phyloP scores from a whole-genome alignment of 73 alveolate genomes.

The Symbiodinium pilosum region DNA sequence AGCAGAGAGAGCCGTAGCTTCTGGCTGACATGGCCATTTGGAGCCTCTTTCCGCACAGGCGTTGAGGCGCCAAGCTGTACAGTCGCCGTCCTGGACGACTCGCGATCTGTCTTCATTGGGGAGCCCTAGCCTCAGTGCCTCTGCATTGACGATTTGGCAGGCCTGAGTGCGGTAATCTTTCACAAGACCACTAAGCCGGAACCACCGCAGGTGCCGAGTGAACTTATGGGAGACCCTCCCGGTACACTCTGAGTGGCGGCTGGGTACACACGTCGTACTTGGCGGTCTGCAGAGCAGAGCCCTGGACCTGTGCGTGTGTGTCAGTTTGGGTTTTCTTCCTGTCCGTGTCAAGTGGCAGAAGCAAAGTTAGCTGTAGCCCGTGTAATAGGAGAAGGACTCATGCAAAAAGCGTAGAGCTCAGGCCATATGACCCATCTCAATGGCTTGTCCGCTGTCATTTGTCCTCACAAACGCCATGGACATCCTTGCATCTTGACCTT shows the following conservation, averaged over 20 bases:
- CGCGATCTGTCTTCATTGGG: conserved; percentile 38
- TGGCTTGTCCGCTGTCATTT: conserved; percentile 69
- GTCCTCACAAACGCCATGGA: conserved; percentile 94
- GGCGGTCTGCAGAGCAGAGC: conserved; percentile 84
- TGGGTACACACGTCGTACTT: conserved; percentile 46
- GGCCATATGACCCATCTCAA: conserved; percentile 79
- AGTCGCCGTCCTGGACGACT: conserved; percentile 62
- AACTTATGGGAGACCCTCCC: conserved; percentile 1
- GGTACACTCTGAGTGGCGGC: conserved; percentile 85
- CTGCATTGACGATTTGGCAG: not conserved
- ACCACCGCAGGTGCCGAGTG: conserved; percentile 33
- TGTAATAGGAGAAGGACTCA: too few relatives aligned
- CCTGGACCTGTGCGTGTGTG: not conserved
- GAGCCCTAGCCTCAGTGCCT: not conserved
- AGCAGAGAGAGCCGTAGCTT: not conserved
- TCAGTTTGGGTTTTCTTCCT: too few relatives aligned
- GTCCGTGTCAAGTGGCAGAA: too few relatives aligned
- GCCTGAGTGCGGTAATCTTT: not conserved
- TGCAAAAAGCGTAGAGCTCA: not conserved
- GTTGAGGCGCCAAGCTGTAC: not conserved
- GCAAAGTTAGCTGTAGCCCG: too few relatives aligned
- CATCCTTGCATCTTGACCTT: conserved; percentile 62
- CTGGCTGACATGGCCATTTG: not conserved
- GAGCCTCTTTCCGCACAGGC: not conserved
- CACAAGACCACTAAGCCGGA: not conserved